Base-by-base conservation (phyloP, 2,329 filamentous ascomycete genomes). In the Trematosphaeria pertusa region DNA sequence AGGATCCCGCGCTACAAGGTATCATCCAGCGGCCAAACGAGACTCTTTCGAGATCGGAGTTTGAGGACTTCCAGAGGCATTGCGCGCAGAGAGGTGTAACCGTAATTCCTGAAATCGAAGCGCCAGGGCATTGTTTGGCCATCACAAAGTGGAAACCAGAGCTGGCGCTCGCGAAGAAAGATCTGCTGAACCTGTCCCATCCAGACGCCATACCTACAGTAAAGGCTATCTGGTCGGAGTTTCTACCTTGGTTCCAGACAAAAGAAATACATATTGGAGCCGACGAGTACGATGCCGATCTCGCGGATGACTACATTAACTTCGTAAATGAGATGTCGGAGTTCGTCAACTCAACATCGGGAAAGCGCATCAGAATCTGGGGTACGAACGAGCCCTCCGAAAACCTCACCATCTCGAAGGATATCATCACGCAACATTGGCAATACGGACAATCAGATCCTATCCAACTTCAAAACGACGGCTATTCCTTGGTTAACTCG, bases 371-470 rank as follows among this genome's bases (percentile, higher is more conserved):
- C 20, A 54, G 70, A 4, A 72, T 73, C 5, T 72, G 70, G 70
- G 70, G 76, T 26, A 80, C 78, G 0, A 58, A 73, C 14, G 76
- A 78, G 46, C 76, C 77, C 0, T 75, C 73, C 0, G 55, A 69
- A 8, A 62, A 71, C 20, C 55, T 73, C 2, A 67, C 63, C 7
- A 70, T 78, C 41, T 69, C 67, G 2, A 69, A 68, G 22, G 64
- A 76, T 14, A 63, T 78, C 17, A 63, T 73, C 4, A 62, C 76
- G 5, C 76, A 79, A 51, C 77, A 79, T 48, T 79, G 77, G 77
- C 75, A 78, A 44, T 78, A 75, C 45, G 75, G 75, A 1, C 70
- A 79, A 38, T 78, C 76, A 1, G 75, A 78, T 44, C 77, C 77
- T 0, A 56, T 76, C 0, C 51, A 67, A 8, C 70, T 79, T 0